These are phyloP conservation scores for Flammula alnicola DNA, from an alignment of 1,284 basidiomycete genomes.

Conservation along the genomic window DNA sequence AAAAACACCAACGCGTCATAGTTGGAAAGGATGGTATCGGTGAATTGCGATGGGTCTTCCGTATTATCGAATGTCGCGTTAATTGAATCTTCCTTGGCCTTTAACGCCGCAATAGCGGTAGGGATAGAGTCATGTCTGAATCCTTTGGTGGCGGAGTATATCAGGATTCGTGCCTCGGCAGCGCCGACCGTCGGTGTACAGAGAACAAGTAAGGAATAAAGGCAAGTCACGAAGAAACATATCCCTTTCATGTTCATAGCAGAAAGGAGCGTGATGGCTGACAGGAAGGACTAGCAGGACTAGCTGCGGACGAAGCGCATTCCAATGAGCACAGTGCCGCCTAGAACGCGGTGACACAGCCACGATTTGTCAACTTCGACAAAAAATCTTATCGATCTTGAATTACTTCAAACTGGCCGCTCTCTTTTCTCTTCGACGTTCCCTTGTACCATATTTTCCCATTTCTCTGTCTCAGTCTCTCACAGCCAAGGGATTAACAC, in stretches of 20 bases:
- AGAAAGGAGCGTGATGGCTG: neutral
- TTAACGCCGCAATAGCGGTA: conserved; percentile 53
- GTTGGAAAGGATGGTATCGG: conserved; percentile 51
- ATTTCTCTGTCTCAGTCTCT: no score
- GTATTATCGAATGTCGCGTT: conserved; percentile 67
- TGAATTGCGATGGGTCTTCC: conserved; percentile 67
- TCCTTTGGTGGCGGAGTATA: conserved; percentile 57
- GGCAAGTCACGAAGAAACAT: no score
- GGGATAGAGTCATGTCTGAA: conserved; percentile 82
- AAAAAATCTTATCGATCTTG: no score
- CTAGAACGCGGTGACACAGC: no score
- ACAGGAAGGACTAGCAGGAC: neutral
- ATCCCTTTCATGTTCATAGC: no score
- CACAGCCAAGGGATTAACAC: no score
- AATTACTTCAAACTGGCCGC: no score
- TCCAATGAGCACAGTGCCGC: no score
- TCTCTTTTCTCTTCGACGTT: no score
- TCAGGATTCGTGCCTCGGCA: conserved; percentile 43
- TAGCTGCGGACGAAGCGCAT: no score
- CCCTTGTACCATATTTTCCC: no score
- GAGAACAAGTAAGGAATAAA: conserved; percentile 9
- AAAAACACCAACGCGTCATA: conserved; percentile 78
- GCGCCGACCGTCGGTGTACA: conserved; percentile 10
- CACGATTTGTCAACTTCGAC: no score
- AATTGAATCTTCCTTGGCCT: conserved; percentile 38